These are phyloP conservation scores for Laburnicola sp. DNA, from an alignment of 2,329 filamentous ascomycete species.

Conservation along the genomic window DNA sequence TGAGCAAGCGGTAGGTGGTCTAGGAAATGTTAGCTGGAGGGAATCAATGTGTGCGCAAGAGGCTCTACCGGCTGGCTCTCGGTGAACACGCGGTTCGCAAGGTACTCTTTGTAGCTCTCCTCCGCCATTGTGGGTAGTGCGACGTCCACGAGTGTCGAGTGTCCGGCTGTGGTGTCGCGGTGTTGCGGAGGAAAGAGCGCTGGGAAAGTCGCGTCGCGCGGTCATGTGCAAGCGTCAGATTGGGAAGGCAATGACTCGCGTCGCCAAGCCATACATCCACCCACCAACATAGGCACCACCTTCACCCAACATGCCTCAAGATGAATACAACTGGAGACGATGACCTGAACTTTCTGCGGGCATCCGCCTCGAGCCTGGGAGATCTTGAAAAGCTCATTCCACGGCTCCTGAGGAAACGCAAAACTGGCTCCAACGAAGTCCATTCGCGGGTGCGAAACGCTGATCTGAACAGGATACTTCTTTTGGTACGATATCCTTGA, in stretches of 20 bases:
- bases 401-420: conserved; percentile 45
- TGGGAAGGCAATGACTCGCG: conserved; percentile 31
- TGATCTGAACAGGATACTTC: conserved; percentile 47
- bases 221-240: conserved; percentile 37
- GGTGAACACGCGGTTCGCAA: conserved; percentile 74
- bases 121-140: conserved; percentile 49
- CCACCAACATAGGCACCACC: conserved; percentile 7
- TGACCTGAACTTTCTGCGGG: conserved; percentile 50
- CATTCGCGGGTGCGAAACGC: conserved; percentile 44
- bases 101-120: conserved; percentile 67
- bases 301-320: conserved; percentile 7
- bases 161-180: conserved; percentile 3
- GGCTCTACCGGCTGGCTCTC: conserved; percentile 70
- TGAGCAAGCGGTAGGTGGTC: conserved; percentile 86
- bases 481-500: conserved; percentile 27
- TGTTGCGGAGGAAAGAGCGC: conserved; percentile 9
- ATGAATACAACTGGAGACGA: conserved; percentile 50
- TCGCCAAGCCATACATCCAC: conserved; percentile 12
- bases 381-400: conserved; percentile 39
- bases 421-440: conserved; percentile 24
- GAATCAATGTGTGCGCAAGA: background rate
- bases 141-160: background rate
- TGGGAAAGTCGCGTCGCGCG: conserved; percentile 25
- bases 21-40: conserved; percentile 44
- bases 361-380: conserved; percentile 42